Percentiles rank a stretch among this genome's conserved stretches.
Conservation (phyloP, 345 rosid species). For the Murraya paniculata region DNA sequence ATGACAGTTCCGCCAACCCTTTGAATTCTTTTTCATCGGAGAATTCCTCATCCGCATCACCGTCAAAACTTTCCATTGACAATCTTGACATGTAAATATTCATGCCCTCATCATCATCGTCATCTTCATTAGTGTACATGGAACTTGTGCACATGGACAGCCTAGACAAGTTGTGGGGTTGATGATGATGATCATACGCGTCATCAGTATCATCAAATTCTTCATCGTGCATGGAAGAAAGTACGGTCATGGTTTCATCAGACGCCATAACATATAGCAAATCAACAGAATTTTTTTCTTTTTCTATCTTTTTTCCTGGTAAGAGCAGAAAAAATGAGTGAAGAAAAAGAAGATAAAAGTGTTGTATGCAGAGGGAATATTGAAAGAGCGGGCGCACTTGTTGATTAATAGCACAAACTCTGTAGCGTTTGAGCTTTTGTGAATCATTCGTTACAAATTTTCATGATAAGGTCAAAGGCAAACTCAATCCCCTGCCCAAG, state of each 20-base stretch:
- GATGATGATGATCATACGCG: constrained; percentile 37
- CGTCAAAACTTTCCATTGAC: constrained; percentile 68
- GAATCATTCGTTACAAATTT: constrained; percentile 19
- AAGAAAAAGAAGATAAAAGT: background rate
- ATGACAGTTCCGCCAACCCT: constrained; percentile 30
- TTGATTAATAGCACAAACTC: background rate
- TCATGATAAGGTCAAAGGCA: constrained; percentile 22
- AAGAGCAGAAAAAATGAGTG: background rate
- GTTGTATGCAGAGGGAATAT: background rate
- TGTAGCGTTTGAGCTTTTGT: constrained; percentile 25
- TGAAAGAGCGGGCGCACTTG: background rate
- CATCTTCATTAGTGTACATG: constrained; percentile 45
- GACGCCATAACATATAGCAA: constrained; percentile 40
- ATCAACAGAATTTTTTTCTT: background rate
- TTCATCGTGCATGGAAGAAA: constrained; percentile 32
- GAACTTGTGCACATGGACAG: constrained; percentile 70
- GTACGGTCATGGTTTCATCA: constrained; percentile 33
- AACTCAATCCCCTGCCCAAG: background rate
- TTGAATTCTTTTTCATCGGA: constrained; percentile 41
- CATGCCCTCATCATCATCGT: constrained; percentile 24
- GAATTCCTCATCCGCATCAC: constrained; percentile 71
- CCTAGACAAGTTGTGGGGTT: constrained; percentile 53
- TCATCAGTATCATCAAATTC: constrained; percentile 53
- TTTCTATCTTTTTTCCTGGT: background rate
- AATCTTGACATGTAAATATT: constrained; percentile 42